Evolutionary conservation across 106 monocot species (phyloP).

Genomic region (Dendrobium chrysotoxum): DNA sequence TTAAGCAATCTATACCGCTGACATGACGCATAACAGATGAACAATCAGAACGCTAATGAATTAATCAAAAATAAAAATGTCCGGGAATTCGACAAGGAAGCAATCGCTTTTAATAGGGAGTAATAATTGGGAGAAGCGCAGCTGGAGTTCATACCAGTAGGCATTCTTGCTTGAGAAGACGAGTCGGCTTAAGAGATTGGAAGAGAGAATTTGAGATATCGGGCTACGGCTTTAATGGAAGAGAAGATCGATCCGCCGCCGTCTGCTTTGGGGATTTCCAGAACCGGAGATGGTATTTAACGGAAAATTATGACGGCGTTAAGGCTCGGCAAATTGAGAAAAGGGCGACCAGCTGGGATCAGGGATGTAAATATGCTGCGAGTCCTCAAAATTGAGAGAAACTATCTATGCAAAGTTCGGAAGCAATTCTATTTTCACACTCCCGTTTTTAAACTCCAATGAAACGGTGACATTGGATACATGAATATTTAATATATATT

Average conservation of each 20-base stretch:
- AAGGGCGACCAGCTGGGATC: not conserved
- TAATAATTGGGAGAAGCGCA: not conserved
- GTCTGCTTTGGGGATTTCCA: not conserved
- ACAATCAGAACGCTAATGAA: not conserved
- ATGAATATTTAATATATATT: no score
- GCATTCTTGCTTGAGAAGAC: not conserved
- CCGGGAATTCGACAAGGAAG: not conserved
- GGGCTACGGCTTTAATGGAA: not conserved
- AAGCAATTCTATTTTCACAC: no score
- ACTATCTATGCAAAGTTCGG: no score
- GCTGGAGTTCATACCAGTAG: conserved; percentile 4
- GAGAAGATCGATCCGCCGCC: not conserved
- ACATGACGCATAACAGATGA: not conserved
- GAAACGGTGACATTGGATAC: no score
- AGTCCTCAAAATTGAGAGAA: no score
- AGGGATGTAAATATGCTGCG: no score
- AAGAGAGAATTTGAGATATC: not conserved
- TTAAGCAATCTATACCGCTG: not conserved
- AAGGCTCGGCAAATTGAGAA: not conserved
- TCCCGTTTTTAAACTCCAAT: no score
- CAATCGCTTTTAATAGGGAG: not conserved
- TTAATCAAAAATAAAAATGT: not conserved
- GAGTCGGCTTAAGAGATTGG: not conserved
- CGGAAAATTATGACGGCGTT: not conserved
- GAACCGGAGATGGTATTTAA: not conserved